Evolutionary conservation across 2,329 filamentous ascomycete species (phyloP), one percentile per base, ranked within the genome.

Genomic region (Beauveria caledonica): DNA sequence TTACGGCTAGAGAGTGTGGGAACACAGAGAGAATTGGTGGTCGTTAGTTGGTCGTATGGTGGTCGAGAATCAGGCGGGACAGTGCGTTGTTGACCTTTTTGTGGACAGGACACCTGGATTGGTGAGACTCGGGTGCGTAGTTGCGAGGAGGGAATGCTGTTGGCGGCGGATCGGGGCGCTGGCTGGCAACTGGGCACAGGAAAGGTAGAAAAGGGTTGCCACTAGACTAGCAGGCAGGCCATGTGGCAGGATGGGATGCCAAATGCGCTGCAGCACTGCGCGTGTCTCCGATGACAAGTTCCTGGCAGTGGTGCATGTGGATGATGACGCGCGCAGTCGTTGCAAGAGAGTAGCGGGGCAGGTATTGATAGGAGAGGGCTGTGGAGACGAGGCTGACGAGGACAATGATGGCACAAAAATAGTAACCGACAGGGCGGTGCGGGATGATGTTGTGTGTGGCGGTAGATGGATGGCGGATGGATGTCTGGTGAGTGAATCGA

Each of bases 351-450:
- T 39, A 59, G 56, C 56, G 56, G 56, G 56, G 36, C 33, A 50
- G 17, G 17, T 13, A 23, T 27, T 33, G 45, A 44, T 51, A 59
- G 56, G 48, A 46, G 54, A 59, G 17, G 53, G 46, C 48, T 59
- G 56, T 59, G 56, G 56, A 59, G 56, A 59, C 56, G 48, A 59
- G 56, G 56, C 56, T 59, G 56, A 59, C 48, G 39, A 51, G 45
- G 33, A 50, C 15, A 23, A 39, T 11, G 23, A n/a, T 40, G 25
- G n/a, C 25, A 25, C 7, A n/a, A 10, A 25, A 46, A 25, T 5
- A 11, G 15, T 13, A 21, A n/a, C n/a, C 7, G 10, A n/a, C 29
- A 15, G n/a, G 3, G 27, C 15, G 33, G 39, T 25, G 56, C 33
- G 7, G 27, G 21, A n/a, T 17, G 21, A 1, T 29, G 15, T 36